Percentiles rank a stretch among this genome's conserved stretches.
phyloP scores from a whole-genome alignment of 192 early-diverging fungal genomes.

The Coemansia sp. region DNA sequence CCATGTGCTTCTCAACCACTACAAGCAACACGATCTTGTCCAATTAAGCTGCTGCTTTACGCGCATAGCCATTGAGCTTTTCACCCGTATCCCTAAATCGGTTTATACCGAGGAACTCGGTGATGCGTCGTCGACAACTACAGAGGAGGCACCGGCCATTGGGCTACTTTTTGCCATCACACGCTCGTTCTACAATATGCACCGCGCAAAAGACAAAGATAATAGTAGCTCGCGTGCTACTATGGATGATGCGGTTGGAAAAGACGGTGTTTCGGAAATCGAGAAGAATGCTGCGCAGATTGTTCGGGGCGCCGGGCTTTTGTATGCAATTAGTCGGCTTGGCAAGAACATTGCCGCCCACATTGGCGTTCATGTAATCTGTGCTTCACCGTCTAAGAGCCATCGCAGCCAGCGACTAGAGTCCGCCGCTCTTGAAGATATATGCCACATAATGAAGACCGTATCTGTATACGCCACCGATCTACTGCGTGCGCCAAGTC shows the following conservation, averaged over 20 bases:
- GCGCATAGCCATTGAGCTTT: slow-evolving; percentile 45
- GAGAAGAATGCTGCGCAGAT: slow-evolving; percentile 28
- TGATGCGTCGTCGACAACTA: background rate
- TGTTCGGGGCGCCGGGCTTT: slow-evolving; percentile 37
- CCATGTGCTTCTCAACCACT: slow-evolving; percentile 6
- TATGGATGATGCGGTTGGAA: background rate
- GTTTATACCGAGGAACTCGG: slow-evolving; percentile 18
- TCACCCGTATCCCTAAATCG: slow-evolving; percentile 41
- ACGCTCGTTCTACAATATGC: slow-evolving; percentile 30
- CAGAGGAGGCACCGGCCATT: background rate
- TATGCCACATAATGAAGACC: slow-evolving; percentile 36
- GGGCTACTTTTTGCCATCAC: slow-evolving; percentile 24
- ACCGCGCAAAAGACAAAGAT: background rate
- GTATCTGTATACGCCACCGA: slow-evolving; percentile 29
- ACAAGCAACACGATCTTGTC: slow-evolving; percentile 2
- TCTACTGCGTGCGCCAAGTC: slow-evolving; percentile 3
- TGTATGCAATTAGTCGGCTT: slow-evolving; percentile 24
- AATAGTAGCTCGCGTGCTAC: background rate
- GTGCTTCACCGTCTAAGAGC: background rate
- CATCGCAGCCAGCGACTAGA: slow-evolving; percentile 1
- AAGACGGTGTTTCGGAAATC: slow-evolving; percentile 1
- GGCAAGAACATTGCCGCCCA: slow-evolving; percentile 24
- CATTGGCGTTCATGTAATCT: slow-evolving; percentile 16
- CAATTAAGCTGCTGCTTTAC: slow-evolving; percentile 35
- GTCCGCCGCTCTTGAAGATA: slow-evolving; percentile 31